Evolutionary conservation across 495 filamentous ascomycete species (phyloP).

Genomic region (Penicillium bovifimosum): DNA sequence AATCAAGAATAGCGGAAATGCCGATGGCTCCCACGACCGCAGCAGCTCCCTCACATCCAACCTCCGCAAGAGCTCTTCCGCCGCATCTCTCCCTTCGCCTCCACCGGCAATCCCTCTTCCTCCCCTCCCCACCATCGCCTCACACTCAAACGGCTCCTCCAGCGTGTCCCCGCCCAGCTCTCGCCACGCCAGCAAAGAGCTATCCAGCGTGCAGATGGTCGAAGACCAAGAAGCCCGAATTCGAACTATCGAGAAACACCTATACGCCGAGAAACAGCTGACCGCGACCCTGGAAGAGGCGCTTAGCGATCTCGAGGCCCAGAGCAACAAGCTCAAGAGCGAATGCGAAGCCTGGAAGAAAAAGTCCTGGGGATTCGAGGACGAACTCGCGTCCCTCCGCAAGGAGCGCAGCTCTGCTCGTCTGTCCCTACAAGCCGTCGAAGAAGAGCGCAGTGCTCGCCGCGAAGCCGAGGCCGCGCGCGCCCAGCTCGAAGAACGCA

Average conservation of each 20-base stretch:
- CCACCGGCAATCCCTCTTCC: conserved; percentile 95
- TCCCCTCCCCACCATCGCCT: conserved; percentile 41
- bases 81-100: conserved; percentile 81
- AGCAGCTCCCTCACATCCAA: conserved; percentile 74
- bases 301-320: conserved; percentile 82
- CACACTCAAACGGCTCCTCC: conserved; percentile 30
- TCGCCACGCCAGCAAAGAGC: conserved; percentile 77
- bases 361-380: conserved; percentile 70
- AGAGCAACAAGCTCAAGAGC: conserved; percentile 75
- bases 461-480: conserved; percentile 82
- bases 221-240: conserved; percentile 95
- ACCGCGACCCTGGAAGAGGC: conserved; percentile 93
- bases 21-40: conserved; percentile 50
- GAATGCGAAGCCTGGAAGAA: conserved; percentile 89
- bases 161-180: conserved; percentile 45
- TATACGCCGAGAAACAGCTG: conserved; percentile 92
- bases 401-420: conserved; percentile 66
- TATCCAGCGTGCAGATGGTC: conserved; percentile 55
- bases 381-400: conserved; percentile 66
- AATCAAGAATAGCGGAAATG: conserved; percentile 38
- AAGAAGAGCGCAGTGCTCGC: conserved; percentile 86
- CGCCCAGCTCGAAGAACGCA: conserved; percentile 84
- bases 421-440: conserved; percentile 84
- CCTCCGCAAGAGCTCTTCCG: conserved; percentile 80
- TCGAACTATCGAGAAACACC: conserved; percentile 92